A percentile compares a stretch with the other conserved stretches of the same genome.
phyloP scores from a whole-genome alignment of 2,329 filamentous ascomycete species.

The Dendryphion nanum region DNA sequence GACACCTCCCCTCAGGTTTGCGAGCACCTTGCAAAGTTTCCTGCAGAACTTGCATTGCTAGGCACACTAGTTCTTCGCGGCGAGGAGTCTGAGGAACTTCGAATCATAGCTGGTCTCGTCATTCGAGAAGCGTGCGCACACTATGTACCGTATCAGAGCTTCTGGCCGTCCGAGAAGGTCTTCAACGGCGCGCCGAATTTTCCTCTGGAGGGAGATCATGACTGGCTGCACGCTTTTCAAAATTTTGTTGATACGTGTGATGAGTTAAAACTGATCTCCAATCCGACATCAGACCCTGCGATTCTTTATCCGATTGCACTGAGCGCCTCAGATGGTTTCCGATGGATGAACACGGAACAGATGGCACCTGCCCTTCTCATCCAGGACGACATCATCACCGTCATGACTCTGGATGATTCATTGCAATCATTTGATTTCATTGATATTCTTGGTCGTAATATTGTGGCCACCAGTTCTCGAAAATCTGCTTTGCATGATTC shows the following conservation, averaged over 20 bases:
- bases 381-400: constrained; percentile 18
- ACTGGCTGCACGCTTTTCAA: constrained; percentile 30
- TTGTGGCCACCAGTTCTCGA: constrained; percentile 10
- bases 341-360: constrained; percentile 14
- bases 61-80: constrained; percentile 20
- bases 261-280: constrained; percentile 13
- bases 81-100: constrained; percentile 27
- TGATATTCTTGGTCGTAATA: constrained; percentile 26
- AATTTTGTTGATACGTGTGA: constrained; percentile 23
- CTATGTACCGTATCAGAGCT: constrained; percentile 20
- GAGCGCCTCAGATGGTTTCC: constrained; percentile 18
- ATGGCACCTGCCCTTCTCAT: constrained; percentile 13
- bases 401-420: constrained; percentile 17
- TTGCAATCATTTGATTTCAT: constrained; percentile 20
- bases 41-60: constrained; percentile 14
- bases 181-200: constrained; percentile 21
- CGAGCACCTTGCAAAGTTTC: constrained; percentile 12
- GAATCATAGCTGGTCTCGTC: constrained; percentile 29
- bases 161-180: constrained; percentile 27
- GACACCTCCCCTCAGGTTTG: constrained; percentile 13
- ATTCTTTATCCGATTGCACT: constrained; percentile 24
- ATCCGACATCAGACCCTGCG: constrained; percentile 8
- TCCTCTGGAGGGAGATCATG: constrained; percentile 11
- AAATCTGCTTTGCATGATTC: constrained; percentile 19
- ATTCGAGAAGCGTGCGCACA: constrained; percentile 23